Conservation (phyloP, 495 filamentous ascomycete species). For the Clavariopsis aquatica region DNA sequence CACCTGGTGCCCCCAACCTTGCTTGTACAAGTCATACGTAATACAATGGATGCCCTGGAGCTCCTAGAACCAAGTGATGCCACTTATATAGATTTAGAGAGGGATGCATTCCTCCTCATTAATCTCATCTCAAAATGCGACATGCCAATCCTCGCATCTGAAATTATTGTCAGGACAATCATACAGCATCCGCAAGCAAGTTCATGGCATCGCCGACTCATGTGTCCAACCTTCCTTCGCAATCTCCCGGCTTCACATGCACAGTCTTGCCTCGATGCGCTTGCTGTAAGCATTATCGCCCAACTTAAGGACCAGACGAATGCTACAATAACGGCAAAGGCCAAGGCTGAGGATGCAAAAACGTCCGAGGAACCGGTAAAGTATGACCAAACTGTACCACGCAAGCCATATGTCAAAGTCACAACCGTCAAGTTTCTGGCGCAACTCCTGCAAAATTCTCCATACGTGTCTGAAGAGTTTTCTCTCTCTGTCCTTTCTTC, state of each 20-base stretch:
- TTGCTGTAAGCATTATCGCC: slow-evolving; percentile 42
- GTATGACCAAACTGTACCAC: slow-evolving; percentile 22
- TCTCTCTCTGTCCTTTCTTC: slow-evolving; percentile 38
- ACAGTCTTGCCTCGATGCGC: slow-evolving; percentile 37
- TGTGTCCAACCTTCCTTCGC: slow-evolving; percentile 37
- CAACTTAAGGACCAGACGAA: slow-evolving; percentile 41
- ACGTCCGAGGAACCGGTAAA: slow-evolving; percentile 4
- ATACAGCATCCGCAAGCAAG: slow-evolving; percentile 45
- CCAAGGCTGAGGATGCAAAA: background rate
- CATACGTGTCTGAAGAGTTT: slow-evolving; percentile 40
- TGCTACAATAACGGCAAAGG: slow-evolving; percentile 18
- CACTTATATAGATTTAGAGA: slow-evolving; percentile 8
- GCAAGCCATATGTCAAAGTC: slow-evolving; percentile 42
- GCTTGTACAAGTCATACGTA: slow-evolving; percentile 10
- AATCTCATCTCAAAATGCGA: slow-evolving; percentile 37
- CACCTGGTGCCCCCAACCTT: slow-evolving; percentile 17
- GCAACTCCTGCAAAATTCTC: slow-evolving; percentile 43
- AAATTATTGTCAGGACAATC: slow-evolving; percentile 41
- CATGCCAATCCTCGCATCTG: slow-evolving; percentile 34
- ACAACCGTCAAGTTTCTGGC: slow-evolving; percentile 49
- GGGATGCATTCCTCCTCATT: slow-evolving; percentile 36
- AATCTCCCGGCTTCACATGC: slow-evolving; percentile 40
- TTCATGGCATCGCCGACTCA: slow-evolving; percentile 46
- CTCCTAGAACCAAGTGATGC: background rate
- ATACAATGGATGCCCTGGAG: slow-evolving; percentile 5